Conservation (phyloP, 2,329 filamentous ascomycete species). For the Lasiodiplodia sp. region DNA sequence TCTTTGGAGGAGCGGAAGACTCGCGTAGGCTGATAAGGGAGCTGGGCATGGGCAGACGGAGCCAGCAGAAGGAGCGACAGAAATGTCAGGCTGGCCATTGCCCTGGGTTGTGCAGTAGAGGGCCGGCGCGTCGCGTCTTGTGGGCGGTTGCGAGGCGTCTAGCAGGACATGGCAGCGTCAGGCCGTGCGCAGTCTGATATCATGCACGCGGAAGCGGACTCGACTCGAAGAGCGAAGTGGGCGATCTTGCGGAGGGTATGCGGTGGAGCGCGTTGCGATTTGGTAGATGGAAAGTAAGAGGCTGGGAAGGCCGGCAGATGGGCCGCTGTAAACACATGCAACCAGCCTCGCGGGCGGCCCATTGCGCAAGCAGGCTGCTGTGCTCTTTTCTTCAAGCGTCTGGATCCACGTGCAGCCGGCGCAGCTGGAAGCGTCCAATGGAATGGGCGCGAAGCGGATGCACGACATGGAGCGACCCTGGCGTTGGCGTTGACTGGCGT, state of each 20-base stretch:
- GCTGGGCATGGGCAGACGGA: constrained; percentile 44
- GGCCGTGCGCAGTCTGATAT: constrained; percentile 15
- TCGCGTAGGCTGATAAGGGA: constrained; percentile 81
- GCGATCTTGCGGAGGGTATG: constrained; percentile 2
- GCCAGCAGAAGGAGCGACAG: constrained; percentile 16
- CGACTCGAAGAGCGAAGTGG: constrained; percentile 2
- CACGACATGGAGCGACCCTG: constrained; percentile 26
- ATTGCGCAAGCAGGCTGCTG: not conserved
- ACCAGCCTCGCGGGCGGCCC: constrained; percentile 12
- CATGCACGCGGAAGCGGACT: constrained; percentile 9
- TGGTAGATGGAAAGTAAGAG: constrained; percentile 17
- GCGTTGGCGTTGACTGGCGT: constrained; percentile 22
- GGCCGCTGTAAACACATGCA: constrained; percentile 29
- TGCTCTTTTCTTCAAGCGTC: constrained; percentile 7
- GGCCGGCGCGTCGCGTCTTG: constrained; percentile 13
- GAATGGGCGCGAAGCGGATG: constrained; percentile 19
- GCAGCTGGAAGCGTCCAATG: constrained; percentile 15
- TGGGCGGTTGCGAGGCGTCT: constrained; percentile 5
- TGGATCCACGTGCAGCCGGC: constrained; percentile 20
- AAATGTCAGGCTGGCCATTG: constrained; percentile 16
- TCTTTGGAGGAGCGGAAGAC: constrained; percentile 66
- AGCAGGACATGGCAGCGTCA: constrained; percentile 28
- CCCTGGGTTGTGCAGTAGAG: constrained; percentile 2
- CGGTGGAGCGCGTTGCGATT: constrained; percentile 11
- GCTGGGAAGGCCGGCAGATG: constrained; percentile 24